These are phyloP conservation scores for Nakazawaea peltata DNA, from an alignment of 805 yeast species.

Conservation along the genomic window DNA sequence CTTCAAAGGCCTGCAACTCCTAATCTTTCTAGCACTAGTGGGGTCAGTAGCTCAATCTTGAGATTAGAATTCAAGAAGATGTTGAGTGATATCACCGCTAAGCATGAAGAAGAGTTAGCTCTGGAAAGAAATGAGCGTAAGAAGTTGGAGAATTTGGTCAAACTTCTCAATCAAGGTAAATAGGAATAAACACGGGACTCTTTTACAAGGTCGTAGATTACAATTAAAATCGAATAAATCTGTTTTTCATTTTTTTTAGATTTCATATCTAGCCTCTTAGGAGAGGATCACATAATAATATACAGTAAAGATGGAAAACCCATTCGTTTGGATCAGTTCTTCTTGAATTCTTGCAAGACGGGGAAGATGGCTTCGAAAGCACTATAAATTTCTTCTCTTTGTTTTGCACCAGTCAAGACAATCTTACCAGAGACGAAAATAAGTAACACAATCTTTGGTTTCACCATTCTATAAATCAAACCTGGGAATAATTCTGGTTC, in stretches of 20 bases:
- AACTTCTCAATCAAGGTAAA: conserved; percentile 14
- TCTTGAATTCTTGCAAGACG: conserved; percentile 95
- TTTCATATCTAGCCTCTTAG: too few relatives aligned
- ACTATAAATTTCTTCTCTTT: conserved; percentile 95
- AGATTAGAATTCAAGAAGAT: conserved; percentile 63
- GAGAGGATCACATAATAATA: too few relatives aligned
- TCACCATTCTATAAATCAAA: conserved; percentile 97
- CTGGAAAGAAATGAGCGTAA: conserved; percentile 46
- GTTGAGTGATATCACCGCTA: conserved; percentile 52
- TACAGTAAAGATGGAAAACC: not conserved
- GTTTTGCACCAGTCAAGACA: conserved; percentile 97
- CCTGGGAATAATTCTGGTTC: conserved; percentile 99
- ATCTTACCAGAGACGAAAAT: conserved; percentile 97
- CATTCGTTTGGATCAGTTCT: conserved; percentile 37
- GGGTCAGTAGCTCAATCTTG: conserved; percentile 41
- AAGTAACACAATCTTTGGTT: conserved; percentile 92
- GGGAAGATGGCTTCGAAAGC: conserved; percentile 99
- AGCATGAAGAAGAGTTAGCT: conserved; percentile 49
- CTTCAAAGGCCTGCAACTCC: too few relatives aligned
- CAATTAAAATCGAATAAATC: not conserved
- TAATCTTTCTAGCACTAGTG: not conserved
- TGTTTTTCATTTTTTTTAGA: not conserved
- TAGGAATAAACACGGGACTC: too few relatives aligned
- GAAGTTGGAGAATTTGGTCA: conserved; percentile 33
- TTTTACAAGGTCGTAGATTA: not conserved